phyloP scores from a whole-genome alignment of 192 early-diverging fungal genomes.

The Phlyctochytrium arcticum region DNA sequence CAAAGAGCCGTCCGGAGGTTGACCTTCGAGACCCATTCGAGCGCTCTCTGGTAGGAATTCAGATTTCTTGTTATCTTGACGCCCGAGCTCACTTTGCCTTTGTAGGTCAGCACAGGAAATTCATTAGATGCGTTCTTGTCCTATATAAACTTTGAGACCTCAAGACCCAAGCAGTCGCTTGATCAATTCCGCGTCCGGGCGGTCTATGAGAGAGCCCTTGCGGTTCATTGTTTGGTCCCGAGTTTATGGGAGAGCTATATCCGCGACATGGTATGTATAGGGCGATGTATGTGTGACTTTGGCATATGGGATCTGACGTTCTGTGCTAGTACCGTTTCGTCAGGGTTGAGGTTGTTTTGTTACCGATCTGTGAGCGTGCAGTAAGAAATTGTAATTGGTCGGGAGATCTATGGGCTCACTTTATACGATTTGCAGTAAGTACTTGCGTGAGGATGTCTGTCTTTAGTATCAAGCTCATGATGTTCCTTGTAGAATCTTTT shows the following conservation, averaged over 20 bases:
- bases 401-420: slow-evolving; percentile 60
- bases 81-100: too few relatives aligned
- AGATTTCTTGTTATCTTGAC: background rate
- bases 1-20: slow-evolving; percentile 36
- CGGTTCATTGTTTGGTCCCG: slow-evolving; percentile 55
- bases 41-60: slow-evolving; percentile 41
- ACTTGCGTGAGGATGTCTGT: too few relatives aligned
- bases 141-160: slow-evolving; percentile 56
- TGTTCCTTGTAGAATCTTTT: too few relatives aligned
- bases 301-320: too few relatives aligned
- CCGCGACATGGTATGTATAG: slow-evolving; percentile 47
- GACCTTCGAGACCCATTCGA: slow-evolving; percentile 51
- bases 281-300: too few relatives aligned
- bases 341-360: slow-evolving; percentile 16
- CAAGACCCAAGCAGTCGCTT: background rate
- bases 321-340: too few relatives aligned
- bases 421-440: slow-evolving; percentile 31
- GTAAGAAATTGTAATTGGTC: slow-evolving; percentile 71
- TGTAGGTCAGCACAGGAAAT: background rate
- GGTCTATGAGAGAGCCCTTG: slow-evolving; percentile 65
- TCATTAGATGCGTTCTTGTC: slow-evolving; percentile 43
- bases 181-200: slow-evolving; percentile 38
- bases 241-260: slow-evolving; percentile 66
- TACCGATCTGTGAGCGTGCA: slow-evolving; percentile 44
- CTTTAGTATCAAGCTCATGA: too few relatives aligned